A percentile compares a stretch with the other conserved stretches of the same genome.
Conservation (phyloP, 2,329 filamentous ascomycete species). For the Plenodomus biglobosus region DNA sequence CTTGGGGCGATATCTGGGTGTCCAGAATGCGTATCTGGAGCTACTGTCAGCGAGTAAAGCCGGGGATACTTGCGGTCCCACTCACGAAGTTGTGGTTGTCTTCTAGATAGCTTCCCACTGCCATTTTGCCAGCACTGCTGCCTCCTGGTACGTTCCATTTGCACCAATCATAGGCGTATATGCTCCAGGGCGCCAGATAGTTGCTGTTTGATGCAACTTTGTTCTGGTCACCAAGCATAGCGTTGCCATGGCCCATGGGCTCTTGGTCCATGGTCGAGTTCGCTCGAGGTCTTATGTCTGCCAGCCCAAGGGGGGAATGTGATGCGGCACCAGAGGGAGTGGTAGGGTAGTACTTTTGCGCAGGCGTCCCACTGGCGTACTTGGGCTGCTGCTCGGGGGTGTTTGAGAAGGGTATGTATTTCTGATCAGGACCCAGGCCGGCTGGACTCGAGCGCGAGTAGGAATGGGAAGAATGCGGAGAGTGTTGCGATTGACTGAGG, state of each 20-base stretch:
- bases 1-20: constrained; percentile 72
- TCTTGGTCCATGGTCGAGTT: constrained; percentile 79
- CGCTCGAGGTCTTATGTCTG: constrained; percentile 85
- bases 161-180: constrained; percentile 98
- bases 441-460: constrained; percentile 86
- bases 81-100: constrained; percentile 96
- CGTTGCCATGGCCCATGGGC: constrained; percentile 57
- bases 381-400: constrained; percentile 64
- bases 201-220: constrained; percentile 77
- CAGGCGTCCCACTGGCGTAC: constrained; percentile 45
- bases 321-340: constrained; percentile 63
- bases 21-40: constrained; percentile 93
- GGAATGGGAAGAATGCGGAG: constrained; percentile 45
- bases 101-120: constrained; percentile 93
- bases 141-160: constrained; percentile 81
- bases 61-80: constrained; percentile 4
- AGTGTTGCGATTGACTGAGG: constrained; percentile 57
- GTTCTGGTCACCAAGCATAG: constrained; percentile 65
- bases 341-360: constrained; percentile 61
- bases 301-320: constrained; percentile 86
- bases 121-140: constrained; percentile 83
- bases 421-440: constrained; percentile 59
- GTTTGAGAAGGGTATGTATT: constrained; percentile 63
- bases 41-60: constrained; percentile 12
- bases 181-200: constrained; percentile 89